Evolutionary conservation across 768 basidiomycete species (phyloP), one percentile per base, ranked within the genome.

Genomic region (Leccinum longicurvipes): DNA sequence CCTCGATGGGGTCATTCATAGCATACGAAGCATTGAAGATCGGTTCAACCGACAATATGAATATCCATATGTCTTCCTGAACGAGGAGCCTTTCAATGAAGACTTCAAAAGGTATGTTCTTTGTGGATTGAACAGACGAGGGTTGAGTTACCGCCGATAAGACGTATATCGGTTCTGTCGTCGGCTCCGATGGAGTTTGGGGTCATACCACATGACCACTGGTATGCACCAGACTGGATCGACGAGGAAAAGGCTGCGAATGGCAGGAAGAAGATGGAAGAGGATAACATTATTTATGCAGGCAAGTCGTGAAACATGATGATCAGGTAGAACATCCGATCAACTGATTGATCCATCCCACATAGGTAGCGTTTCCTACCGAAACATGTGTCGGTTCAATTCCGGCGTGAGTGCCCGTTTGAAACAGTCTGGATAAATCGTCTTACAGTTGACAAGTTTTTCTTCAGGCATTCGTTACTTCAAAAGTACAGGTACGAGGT

Each of bases 361-460:
- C 49, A 4, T 23, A 65, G 59, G 56, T 29, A 54, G 58, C 56
- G 47, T 59, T 31, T 17, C 73, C 3, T 87, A 89, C 60, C 78
- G 86, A 17, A 86, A 88, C 59, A 88, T 90, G 87, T 89, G 88
- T 69, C 76, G 87, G 19, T 90, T 81, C 73, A 86, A 88, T 65
- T 86, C 84, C 2, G 86, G 84, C 1, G 83, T 86, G 59, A 63
- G 80, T 73, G 3, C 23, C 10, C 24, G 9, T 2, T 6, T 27
- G 11, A 10, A 21, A 45, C 36, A 4, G 14, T 32, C 21, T 10
- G 23, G 17, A 34, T 39, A n/a, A 47, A 15, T 12, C 24, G 29
- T 46, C 48, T 51, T 42, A 36, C 54, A 41, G 17, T 36, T 10
- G 9, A 25, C 1, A 49, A 82, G 76, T 82, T 79, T 74, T 85